Base-by-base conservation (phyloP, 495 filamentous ascomycete genomes). In the Penicillium salamii region DNA sequence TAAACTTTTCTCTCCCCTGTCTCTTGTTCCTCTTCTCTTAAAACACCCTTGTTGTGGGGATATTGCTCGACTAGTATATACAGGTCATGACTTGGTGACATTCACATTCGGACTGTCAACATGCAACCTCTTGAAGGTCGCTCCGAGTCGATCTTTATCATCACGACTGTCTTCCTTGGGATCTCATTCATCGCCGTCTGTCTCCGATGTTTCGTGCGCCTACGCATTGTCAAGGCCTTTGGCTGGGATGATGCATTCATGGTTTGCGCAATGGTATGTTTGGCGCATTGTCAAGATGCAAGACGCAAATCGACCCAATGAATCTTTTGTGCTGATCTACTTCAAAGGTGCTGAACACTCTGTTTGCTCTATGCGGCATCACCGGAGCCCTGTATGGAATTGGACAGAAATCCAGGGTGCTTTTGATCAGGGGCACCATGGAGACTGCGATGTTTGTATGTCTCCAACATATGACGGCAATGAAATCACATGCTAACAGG, bases 231-330 rank as follows among this genome's bases (percentile, higher is more conserved):
- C 45, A 67, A 58, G 50, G 66, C 68, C 14, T 75, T 72, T 52
- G 71, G 71, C 9, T 75, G 69, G 69, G 71, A 75, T 66, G 71
- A 75, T 62, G 46, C 51, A 2, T 33, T 71, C 28, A 74, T 74
- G 69, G 64, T 72, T 3, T 61, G 65, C 43, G 69, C 71, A 17
- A 71, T 72, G 71, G 65, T 71, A 65, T 59, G 46, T 53, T 12
- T 12, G 6, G 18, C 21, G 9, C 3, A 13, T 35, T 20, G 21
- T 11, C 23, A 3, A 26, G 3, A 26, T 8, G 4, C 23, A 26
- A 26, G 8, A 26, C 23, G 23, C n/a, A n/a, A 26, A 26, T 26
- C 8, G 23, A 26, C 23, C 23, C n/a, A n/a, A n/a, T n/a, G n/a
- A n/a, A n/a, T n/a, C n/a, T n/a, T n/a, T n/a, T n/a, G 21, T 13